These are phyloP conservation scores for Grosmannia serpens DNA, from an alignment of 2,329 filamentous ascomycete genomes.

Conservation along the genomic window DNA sequence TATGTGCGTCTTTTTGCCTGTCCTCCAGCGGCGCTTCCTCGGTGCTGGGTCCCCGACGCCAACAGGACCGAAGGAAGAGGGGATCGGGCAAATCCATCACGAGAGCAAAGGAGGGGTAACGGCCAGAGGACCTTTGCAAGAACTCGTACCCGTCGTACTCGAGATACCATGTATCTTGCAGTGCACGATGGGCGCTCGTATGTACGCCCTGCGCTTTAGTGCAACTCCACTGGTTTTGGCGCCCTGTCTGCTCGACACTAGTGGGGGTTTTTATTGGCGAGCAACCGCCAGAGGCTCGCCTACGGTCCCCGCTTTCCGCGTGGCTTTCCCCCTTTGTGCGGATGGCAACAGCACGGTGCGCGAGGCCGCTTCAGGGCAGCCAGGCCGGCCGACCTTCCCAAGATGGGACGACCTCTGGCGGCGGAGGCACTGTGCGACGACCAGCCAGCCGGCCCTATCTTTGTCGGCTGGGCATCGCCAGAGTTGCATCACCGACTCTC, in stretches of 20 bases:
- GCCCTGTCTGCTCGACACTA: background rate
- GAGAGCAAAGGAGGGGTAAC: background rate
- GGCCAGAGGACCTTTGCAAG: no score
- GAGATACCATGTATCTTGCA: no score
- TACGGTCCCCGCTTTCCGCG: background rate
- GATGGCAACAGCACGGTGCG: background rate
- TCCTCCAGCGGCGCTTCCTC: background rate
- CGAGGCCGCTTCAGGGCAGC: no score
- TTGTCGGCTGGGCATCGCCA: background rate
- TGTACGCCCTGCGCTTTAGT: no score
- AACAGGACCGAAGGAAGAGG: background rate
- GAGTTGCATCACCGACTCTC: background rate
- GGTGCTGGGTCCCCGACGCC: background rate
- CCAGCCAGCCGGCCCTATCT: background rate
- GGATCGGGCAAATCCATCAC: no score
- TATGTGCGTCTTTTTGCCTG: background rate
- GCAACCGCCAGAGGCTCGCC: background rate
- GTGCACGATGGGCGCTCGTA: no score
- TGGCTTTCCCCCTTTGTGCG: background rate
- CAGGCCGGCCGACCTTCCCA: no score
- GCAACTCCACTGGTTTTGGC: background rate
- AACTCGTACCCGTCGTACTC: no score
- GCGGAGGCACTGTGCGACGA: background rate
- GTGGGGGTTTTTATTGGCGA: background rate
- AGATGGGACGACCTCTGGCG: no score